These are phyloP conservation scores for Mucor racemosus DNA, from an alignment of 371 early-diverging fungal species.

Conservation along the genomic window DNA sequence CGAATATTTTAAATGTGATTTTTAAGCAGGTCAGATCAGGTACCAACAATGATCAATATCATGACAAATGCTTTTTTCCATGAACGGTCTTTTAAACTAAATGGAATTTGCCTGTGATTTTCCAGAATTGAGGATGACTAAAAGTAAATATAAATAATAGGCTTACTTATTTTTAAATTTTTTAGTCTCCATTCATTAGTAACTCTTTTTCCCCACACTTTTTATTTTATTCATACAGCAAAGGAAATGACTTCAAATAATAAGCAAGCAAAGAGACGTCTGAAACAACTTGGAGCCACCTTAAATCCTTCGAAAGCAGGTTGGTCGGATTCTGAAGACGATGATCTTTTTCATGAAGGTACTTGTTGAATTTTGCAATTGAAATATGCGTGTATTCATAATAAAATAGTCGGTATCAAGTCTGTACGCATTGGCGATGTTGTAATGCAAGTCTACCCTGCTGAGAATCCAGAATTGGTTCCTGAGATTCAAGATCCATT, in stretches of 20 bases:
- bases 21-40: too few relatives aligned
- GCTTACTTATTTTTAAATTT: neutral
- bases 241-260: conserved; percentile 21
- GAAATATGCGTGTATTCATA: neutral
- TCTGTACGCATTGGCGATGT: conserved; percentile 71
- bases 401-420: conserved; percentile 38
- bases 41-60: neutral
- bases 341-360: conserved; percentile 49
- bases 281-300: conserved; percentile 50
- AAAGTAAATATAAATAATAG: neutral
- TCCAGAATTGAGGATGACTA: conserved; percentile 9
- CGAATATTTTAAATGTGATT: too few relatives aligned
- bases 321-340: conserved; percentile 60
- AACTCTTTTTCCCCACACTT: neutral
- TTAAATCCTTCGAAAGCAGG: conserved; percentile 39
- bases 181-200: too few relatives aligned
- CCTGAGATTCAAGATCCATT: conserved; percentile 66
- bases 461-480: conserved; percentile 67
- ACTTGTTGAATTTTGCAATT: neutral
- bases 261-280: conserved; percentile 49
- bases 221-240: neutral
- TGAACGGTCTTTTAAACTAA: neutral
- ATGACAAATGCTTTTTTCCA: conserved; percentile 6
- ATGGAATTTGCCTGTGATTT: conserved; percentile 1
- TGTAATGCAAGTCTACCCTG: conserved; percentile 57